Percentiles rank a stretch among this genome's conserved stretches.
Conservation (phyloP, 1,284 basidiomycete genomes). For the Ganoderma lucidum region DNA sequence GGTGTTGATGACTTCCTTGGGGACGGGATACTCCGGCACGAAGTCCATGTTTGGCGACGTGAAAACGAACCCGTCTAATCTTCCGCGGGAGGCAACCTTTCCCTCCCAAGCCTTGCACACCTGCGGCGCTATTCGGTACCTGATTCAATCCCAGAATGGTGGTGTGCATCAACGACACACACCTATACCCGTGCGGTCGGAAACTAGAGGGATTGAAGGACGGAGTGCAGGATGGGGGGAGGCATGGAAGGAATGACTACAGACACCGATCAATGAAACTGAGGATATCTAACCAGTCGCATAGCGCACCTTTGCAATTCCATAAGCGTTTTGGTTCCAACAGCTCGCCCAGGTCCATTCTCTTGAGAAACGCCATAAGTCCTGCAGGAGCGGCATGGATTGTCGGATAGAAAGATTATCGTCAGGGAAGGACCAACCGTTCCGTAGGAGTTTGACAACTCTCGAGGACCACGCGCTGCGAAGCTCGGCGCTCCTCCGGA, state of each 20-base stretch:
- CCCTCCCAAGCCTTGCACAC: constrained; percentile 6
- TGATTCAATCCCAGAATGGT: background rate
- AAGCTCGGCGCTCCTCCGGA: background rate
- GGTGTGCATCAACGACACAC: background rate
- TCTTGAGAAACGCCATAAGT: background rate
- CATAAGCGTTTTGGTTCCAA: background rate
- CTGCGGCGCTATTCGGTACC: background rate
- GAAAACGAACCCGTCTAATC: constrained; percentile 14
- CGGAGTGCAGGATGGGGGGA: background rate
- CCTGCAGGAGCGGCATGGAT: background rate
- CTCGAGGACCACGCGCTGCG: background rate
- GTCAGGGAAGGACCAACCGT: background rate
- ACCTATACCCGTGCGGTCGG: background rate
- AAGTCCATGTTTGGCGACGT: constrained; percentile 44
- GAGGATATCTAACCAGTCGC: background rate
- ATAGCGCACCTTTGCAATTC: background rate
- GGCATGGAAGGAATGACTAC: background rate
- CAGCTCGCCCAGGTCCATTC: background rate
- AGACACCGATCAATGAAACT: background rate
- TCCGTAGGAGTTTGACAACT: background rate
- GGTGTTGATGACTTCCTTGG: constrained; percentile 28
- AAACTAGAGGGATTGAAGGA: background rate
- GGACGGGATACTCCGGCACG: constrained; percentile 30
- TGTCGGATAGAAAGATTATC: background rate
- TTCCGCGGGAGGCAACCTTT: constrained; percentile 1